phyloP scores from a whole-genome alignment of 805 yeast genomes.

The Yamadazyma ubonensis region DNA sequence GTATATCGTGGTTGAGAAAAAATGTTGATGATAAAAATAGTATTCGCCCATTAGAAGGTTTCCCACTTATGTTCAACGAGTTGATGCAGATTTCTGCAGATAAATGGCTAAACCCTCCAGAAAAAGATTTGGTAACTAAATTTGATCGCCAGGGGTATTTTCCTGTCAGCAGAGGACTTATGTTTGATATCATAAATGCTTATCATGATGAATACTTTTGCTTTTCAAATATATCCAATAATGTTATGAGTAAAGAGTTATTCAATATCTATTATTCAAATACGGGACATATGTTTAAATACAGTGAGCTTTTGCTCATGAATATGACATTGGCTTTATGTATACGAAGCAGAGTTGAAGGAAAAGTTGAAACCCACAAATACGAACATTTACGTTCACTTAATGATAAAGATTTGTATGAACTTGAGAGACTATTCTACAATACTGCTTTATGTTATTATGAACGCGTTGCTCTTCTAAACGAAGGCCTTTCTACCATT shows the following conservation, averaged over 20 bases:
- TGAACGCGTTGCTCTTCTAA: slow-evolving; percentile 45
- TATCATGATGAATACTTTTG: slow-evolving; percentile 19
- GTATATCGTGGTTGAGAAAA: slow-evolving; percentile 27
- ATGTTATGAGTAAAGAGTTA: slow-evolving; percentile 16
- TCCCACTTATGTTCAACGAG: slow-evolving; percentile 23
- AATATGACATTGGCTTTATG: slow-evolving; percentile 25
- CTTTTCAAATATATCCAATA: slow-evolving; percentile 18
- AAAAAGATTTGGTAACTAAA: slow-evolving; percentile 15
- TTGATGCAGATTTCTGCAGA: slow-evolving; percentile 17
- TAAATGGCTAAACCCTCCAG: slow-evolving; percentile 12
- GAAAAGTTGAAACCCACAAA: slow-evolving; percentile 13
- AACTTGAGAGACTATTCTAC: slow-evolving; percentile 19
- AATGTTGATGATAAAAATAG: slow-evolving; percentile 21
- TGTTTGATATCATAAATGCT: slow-evolving; percentile 25
- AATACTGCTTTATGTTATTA: slow-evolving; percentile 47
- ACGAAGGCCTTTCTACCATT: slow-evolving; percentile 49
- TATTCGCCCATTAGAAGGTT: slow-evolving; percentile 23
- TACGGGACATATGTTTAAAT: slow-evolving; percentile 16
- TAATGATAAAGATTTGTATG: slow-evolving; percentile 13
- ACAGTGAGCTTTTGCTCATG: slow-evolving; percentile 34
- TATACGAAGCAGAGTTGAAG: slow-evolving; percentile 15
- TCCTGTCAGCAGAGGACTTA: slow-evolving; percentile 16
- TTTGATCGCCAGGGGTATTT: slow-evolving; percentile 17
- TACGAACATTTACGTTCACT: slow-evolving; percentile 4
- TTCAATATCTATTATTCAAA: slow-evolving; percentile 25